Evolutionary conservation across 805 yeast species (phyloP).

Genomic region (Ascoidea tarda): DNA sequence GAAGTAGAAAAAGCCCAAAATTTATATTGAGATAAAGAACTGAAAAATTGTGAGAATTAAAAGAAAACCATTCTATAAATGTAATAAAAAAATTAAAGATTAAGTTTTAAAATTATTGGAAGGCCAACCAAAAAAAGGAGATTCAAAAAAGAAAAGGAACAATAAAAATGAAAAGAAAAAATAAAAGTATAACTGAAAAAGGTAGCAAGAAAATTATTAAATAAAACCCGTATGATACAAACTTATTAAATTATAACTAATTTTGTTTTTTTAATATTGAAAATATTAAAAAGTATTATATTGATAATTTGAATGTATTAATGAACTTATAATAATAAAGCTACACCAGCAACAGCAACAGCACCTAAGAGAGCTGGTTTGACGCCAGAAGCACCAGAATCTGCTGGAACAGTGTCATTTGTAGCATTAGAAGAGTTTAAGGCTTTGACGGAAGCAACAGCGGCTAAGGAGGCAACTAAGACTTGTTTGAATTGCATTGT

Average conservation of each 20-base stretch:
- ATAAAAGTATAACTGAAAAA: neutral
- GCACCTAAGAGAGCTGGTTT: conserved; percentile 74
- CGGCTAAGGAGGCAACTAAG: conserved; percentile 22
- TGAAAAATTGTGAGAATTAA: neutral
- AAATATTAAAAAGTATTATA: too few relatives aligned
- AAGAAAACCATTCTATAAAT: too few relatives aligned
- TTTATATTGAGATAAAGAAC: neutral
- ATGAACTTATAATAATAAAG: neutral
- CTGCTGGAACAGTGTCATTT: conserved; percentile 29
- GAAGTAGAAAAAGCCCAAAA: neutral
- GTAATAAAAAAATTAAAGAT: neutral
- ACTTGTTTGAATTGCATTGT: conserved; percentile 27
- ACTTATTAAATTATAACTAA: too few relatives aligned
- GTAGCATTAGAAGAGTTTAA: conserved; percentile 24
- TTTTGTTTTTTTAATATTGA: too few relatives aligned
- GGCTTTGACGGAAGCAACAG: conserved; percentile 29
- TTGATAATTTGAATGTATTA: neutral
- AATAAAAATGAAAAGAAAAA: neutral
- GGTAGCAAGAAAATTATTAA: neutral
- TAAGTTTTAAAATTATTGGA: neutral
- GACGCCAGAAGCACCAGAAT: conserved; percentile 39
- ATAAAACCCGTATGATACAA: neutral
- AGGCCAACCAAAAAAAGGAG: neutral
- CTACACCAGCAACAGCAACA: conserved; percentile 72
- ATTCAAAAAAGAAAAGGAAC: neutral